A percentile compares a stretch with the other conserved stretches of the same genome.
Evolutionary conservation across 2,329 filamentous ascomycete species (phyloP).

Genomic region (Cercospora zeae-maydis): DNA sequence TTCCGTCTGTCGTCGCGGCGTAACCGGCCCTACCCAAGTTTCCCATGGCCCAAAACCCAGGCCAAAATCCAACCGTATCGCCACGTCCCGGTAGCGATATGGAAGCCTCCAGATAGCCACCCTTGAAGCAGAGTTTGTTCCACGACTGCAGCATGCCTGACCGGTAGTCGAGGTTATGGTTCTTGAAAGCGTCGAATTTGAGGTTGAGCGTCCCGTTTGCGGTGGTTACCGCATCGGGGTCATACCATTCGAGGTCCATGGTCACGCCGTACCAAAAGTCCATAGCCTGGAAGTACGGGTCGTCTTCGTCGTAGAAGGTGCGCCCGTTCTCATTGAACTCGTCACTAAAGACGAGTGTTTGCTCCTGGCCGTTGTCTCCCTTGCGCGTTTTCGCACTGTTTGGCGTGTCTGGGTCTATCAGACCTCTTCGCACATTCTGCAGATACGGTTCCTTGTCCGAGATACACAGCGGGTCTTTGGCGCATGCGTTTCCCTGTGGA

Average conservation of each 20-base stretch:
- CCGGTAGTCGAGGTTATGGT: conserved; percentile 54
- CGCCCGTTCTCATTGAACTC: conserved; percentile 66
- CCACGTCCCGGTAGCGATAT: conserved; percentile 66
- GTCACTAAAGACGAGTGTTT: conserved; percentile 65
- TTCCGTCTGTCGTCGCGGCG: conserved; percentile 65
- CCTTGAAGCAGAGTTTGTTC: conserved; percentile 61
- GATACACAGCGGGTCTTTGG: conserved; percentile 49
- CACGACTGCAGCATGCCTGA: conserved; percentile 54
- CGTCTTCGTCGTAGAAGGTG: conserved; percentile 68
- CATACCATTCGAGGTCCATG: conserved; percentile 57
- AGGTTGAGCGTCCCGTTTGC: conserved; percentile 48
- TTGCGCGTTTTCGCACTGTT: conserved; percentile 54
- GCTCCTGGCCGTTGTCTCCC: conserved; percentile 56
- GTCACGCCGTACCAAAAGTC: conserved; percentile 72
- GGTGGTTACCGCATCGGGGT: conserved; percentile 45
- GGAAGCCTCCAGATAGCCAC: conserved; percentile 65
- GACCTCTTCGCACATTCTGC: conserved; percentile 56
- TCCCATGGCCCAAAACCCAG: conserved; percentile 72
- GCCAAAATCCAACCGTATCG: conserved; percentile 68
- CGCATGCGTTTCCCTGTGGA: conserved; percentile 38
- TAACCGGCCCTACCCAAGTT: conserved; percentile 68
- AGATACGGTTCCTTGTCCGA: conserved; percentile 48
- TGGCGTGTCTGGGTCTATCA: conserved; percentile 68
- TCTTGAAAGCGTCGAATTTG: conserved; percentile 62
- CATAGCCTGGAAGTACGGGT: conserved; percentile 64